Evolutionary conservation across 1,284 basidiomycete genomes (phyloP), one percentile per base, ranked within the genome.

Genomic region (Cronartium quercuum): DNA sequence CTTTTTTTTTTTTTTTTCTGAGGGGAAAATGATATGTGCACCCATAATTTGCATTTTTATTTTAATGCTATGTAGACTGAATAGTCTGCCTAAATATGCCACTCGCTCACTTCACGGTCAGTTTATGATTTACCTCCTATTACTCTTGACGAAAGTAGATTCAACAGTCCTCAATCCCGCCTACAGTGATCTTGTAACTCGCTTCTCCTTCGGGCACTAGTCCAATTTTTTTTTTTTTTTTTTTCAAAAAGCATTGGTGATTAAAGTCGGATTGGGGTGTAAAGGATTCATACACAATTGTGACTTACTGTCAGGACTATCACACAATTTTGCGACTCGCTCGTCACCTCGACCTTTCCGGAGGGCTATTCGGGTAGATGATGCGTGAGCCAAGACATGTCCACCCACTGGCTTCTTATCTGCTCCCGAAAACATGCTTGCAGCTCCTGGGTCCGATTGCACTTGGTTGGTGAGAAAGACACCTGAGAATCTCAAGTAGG

Each of bases 311-410:
- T 95, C 93, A 4, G 93, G 93, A 79, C 91, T 93, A 81, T 96
- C 93, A 55, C 93, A 90, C 2, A 96, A 85, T 81, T 95, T 96
- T n/a, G 92, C 92, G 38, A 95, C 91, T 75, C 93, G 89, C 83
- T 96, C 93, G 81, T 95, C 93, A 4, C 91, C 93, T 61, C 92
- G 88, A 77, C 93, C 92, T 86, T 93, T 93, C n/a, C 91, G 86
- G 76, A 93, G 84, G 81, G 89, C 91, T 80, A 93, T 86, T 70
- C 91, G 85, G 12, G 91, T 92, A 6, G 91, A 88, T 6, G 90
- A 91, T 12, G 91, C 90, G 81, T 93, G 91, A 0, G 91, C 92
- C 60, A 92, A 83, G 76, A 92, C 91, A 80, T 92, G 91, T 0
- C 91, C 91, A 41, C 91, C 80, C 47, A 81, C 77, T 5, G 80